Evolutionary conservation across 192 early-diverging fungal species (phyloP).

Genomic region (Chytriomyces hyalinus): DNA sequence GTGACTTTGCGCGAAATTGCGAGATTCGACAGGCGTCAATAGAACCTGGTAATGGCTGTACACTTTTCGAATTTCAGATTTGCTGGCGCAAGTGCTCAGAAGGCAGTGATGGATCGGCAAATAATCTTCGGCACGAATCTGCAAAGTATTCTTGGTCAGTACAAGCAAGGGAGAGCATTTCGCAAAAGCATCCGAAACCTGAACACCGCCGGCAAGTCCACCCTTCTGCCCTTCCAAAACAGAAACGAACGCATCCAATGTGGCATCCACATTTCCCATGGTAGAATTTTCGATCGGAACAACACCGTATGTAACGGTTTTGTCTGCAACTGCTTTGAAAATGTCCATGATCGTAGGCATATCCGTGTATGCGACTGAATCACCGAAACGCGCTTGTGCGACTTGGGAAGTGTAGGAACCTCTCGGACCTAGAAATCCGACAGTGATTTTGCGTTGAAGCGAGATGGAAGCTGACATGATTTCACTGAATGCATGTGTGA

Average conservation of each 20-base stretch:
- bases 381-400: constrained; percentile 77
- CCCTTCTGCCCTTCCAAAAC: constrained; percentile 28
- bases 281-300: constrained; percentile 97
- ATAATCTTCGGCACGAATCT: constrained; percentile 81
- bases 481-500: constrained; percentile 44
- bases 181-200: no score
- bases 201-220: no score
- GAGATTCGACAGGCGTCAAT: no score
- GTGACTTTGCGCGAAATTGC: constrained; percentile 13
- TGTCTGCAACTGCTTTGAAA: constrained; percentile 75
- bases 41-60: constrained; percentile 69
- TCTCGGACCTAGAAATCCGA: constrained; percentile 89
- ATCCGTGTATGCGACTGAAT: constrained; percentile 65
- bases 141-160: no score
- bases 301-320: constrained; percentile 82
- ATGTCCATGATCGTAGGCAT: constrained; percentile 63
- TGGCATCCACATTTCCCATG: constrained; percentile 78
- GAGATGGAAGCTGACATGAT: constrained; percentile 91
- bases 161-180: no score
- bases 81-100: constrained; percentile 64
- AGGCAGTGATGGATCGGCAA: constrained; percentile 83
- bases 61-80: constrained; percentile 73
- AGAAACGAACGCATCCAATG: constrained; percentile 79
- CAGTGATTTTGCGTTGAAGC: constrained; percentile 76
- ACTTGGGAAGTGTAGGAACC: constrained; percentile 93